These are phyloP conservation scores for Dujonia santamariae DNA, from an alignment of 1,139 yeast species.

Conservation along the genomic window DNA sequence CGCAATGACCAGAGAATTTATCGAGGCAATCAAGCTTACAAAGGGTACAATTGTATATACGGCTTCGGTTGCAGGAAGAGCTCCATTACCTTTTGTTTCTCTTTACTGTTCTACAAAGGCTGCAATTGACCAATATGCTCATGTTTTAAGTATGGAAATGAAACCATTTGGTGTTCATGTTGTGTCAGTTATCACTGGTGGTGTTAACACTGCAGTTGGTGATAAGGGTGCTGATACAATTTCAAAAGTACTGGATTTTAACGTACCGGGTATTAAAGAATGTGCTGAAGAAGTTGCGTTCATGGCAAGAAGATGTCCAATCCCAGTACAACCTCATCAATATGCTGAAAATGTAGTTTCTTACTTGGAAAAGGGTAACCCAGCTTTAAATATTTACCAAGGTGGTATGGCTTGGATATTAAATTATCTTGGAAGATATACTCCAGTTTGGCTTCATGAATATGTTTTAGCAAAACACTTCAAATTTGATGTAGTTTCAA, in stretches of 20 bases:
- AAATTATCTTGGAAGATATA: constrained; percentile 5
- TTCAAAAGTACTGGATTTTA: constrained; percentile 14
- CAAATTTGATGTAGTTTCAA: constrained; percentile 7
- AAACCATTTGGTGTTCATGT: constrained; percentile 63
- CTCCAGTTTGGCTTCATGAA: constrained; percentile 5
- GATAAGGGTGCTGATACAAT: constrained; percentile 24
- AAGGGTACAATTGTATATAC: constrained; percentile 62
- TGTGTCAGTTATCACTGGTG: constrained; percentile 60
- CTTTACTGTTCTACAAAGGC: constrained; percentile 63
- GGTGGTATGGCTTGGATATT: constrained; percentile 16
- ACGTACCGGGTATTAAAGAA: constrained; percentile 27
- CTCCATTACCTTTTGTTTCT: constrained; percentile 59
- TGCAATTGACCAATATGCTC: constrained; percentile 61
- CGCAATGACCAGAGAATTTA: constrained; percentile 49
- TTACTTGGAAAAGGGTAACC: constrained; percentile 17
- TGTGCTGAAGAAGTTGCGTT: constrained; percentile 20
- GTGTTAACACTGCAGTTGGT: constrained; percentile 58
- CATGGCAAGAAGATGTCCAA: constrained; percentile 25
- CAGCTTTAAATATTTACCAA: constrained; percentile 30
- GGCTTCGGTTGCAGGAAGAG: constrained; percentile 57
- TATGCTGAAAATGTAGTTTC: constrained; percentile 33
- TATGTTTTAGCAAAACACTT: constrained; percentile 4
- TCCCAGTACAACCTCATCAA: constrained; percentile 18
- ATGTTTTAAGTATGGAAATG: constrained; percentile 53
- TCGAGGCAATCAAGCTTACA: constrained; percentile 48